Evolutionary conservation across 192 early-diverging fungal genomes (phyloP).

Genomic region (Coemansia sp.): DNA sequence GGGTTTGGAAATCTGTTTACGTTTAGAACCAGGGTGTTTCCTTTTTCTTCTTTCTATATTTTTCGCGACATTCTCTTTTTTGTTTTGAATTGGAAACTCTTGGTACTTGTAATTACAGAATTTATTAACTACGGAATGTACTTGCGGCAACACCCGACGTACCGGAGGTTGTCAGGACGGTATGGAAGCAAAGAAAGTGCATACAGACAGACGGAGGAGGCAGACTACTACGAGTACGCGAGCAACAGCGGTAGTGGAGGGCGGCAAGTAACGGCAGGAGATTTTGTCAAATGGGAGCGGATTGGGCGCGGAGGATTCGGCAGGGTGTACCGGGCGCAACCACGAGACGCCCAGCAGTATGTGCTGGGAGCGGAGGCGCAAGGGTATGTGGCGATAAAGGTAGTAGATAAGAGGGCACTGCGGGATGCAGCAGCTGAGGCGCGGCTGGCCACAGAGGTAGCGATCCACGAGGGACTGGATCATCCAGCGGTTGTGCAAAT

Average conservation of each 20-base stretch:
- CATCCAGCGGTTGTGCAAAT: constrained; percentile 61
- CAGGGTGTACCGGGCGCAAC: constrained; percentile 38
- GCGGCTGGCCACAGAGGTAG: constrained; percentile 65
- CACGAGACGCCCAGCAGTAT: constrained; percentile 11
- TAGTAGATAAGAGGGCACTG: constrained; percentile 42
- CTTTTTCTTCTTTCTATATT: too few species aligned
- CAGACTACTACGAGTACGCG: background rate
- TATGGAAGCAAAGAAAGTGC: constrained; percentile 4
- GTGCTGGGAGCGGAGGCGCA: background rate
- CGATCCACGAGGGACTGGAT: constrained; percentile 62
- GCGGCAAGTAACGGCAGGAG: constrained; percentile 12
- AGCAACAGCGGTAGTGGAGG: background rate
- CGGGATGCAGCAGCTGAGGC: constrained; percentile 31
- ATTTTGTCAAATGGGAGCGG: constrained; percentile 37
- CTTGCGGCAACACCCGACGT: constrained; percentile 30
- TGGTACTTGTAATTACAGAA: background rate
- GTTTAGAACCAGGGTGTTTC: too few species aligned
- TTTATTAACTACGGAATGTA: constrained; percentile 16
- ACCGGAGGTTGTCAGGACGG: constrained; percentile 27
- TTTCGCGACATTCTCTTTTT: constrained; percentile 1
- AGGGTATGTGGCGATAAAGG: constrained; percentile 30
- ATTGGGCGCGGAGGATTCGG: constrained; percentile 53
- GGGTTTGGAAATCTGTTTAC: too few species aligned
- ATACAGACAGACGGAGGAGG: background rate
- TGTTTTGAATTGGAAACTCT: too few species aligned